Percentiles rank a stretch among this genome's conserved stretches.
These are phyloP conservation scores for Vaccinium darrowii DNA, from an alignment of 148 eudicot genomes.

Conservation along the genomic window DNA sequence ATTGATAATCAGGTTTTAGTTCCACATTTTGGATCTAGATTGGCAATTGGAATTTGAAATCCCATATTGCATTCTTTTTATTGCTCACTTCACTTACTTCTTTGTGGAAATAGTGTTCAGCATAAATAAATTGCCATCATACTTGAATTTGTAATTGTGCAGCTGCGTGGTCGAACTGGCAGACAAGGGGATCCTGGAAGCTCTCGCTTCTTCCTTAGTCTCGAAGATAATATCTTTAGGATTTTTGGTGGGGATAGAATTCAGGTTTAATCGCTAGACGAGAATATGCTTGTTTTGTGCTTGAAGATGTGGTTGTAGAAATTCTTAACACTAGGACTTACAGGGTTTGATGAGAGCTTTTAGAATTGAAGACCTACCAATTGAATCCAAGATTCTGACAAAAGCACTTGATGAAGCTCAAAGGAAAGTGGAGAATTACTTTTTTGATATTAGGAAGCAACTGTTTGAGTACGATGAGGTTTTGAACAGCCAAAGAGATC, in stretches of 20 bases:
- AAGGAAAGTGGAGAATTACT: constrained; percentile 97
- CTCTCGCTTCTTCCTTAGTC: constrained; percentile 98
- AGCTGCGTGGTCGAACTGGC: constrained; percentile 99
- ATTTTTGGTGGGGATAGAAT: constrained; percentile 99
- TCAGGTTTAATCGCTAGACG: constrained; percentile 49
- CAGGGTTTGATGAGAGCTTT: constrained; percentile 99
- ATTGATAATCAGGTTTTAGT: constrained; percentile 89
- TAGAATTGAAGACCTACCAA: constrained; percentile 97
- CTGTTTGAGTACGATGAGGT: constrained; percentile 97
- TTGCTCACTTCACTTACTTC: neutral
- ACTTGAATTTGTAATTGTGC: constrained; percentile 19
- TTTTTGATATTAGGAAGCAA: constrained; percentile 93
- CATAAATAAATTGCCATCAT: neutral
- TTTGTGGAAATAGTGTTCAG: neutral
- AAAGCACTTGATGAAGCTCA: constrained; percentile 99
- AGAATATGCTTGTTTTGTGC: neutral
- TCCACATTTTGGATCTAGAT: neutral
- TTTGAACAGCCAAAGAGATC: constrained; percentile 97
- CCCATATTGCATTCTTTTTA: neutral
- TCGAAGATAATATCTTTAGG: constrained; percentile 95
- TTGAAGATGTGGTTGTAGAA: constrained; percentile 1
- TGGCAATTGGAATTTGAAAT: neutral
- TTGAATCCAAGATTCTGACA: constrained; percentile 96
- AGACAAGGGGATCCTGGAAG: constrained; percentile 99
- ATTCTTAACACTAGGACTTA: constrained; percentile 23